Conservation (phyloP, 164 flowering plant genomes). For the Litsea cubeba region DNA sequence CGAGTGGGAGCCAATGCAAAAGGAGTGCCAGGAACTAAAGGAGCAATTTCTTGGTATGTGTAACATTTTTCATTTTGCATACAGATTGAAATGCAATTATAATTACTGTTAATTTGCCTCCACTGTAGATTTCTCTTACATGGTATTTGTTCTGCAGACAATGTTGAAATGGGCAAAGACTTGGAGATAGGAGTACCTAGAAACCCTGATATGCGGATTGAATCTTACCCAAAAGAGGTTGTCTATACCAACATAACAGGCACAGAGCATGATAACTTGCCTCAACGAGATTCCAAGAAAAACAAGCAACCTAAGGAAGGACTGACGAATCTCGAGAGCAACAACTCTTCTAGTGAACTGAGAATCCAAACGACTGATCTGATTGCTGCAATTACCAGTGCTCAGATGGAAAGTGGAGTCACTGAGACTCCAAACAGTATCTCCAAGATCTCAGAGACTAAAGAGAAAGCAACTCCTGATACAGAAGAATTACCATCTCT, state of each 20-base stretch:
- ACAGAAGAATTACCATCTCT: constrained; percentile 41
- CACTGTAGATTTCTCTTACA: neutral
- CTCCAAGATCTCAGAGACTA: constrained; percentile 23
- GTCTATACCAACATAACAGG: constrained; percentile 12
- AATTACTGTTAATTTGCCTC: neutral
- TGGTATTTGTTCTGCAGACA: constrained; percentile 25
- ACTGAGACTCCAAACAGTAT: constrained; percentile 21
- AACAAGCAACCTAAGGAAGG: constrained; percentile 23
- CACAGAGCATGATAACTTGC: constrained; percentile 22
- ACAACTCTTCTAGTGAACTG: constrained; percentile 17
- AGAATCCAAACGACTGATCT: constrained; percentile 16
- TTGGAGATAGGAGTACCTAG: constrained; percentile 35
- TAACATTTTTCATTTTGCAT: neutral
- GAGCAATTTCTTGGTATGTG: constrained; percentile 33
- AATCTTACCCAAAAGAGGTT: constrained; percentile 24
- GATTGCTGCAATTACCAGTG: constrained; percentile 20
- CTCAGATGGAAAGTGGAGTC: constrained; percentile 18
- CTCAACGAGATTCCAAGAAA: constrained; percentile 16
- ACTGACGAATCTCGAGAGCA: constrained; percentile 17
- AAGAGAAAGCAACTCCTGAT: constrained; percentile 21
- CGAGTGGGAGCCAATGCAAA: constrained; percentile 26
- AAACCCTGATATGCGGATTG: constrained; percentile 24
- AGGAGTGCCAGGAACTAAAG: constrained; percentile 28
- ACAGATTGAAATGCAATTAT: neutral
- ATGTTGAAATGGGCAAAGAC: constrained; percentile 43